Percentiles rank a stretch among this genome's conserved stretches.
Conservation (phyloP, 371 early-diverging fungal species). For the Apophysomyces ossiformis region DNA sequence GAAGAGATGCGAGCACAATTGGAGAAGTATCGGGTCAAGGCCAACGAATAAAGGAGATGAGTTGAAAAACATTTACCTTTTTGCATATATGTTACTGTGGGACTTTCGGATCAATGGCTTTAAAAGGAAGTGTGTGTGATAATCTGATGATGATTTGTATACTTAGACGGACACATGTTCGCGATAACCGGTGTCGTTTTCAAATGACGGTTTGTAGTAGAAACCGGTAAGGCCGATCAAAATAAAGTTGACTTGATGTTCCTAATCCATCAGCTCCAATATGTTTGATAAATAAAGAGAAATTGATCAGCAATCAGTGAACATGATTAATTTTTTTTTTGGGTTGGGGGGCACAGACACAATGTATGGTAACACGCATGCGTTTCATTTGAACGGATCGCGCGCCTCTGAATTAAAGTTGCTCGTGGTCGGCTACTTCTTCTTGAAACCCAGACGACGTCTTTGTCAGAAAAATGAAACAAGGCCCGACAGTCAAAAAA, state of each 20-base stretch:
- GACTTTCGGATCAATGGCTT: slow-evolving; percentile 5
- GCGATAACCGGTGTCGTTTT: not conserved
- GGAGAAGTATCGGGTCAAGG: slow-evolving; percentile 23
- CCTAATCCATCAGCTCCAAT: not conserved
- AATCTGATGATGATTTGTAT: slow-evolving; percentile 1
- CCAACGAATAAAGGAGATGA: slow-evolving; percentile 14
- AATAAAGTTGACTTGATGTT: not conserved
- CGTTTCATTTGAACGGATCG: not conserved
- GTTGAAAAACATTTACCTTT: slow-evolving; percentile 7
- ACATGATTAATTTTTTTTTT: too few relatives aligned
- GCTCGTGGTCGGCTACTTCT: slow-evolving; percentile 7
- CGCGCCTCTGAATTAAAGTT: not conserved
- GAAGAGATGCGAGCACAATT: slow-evolving; percentile 26
- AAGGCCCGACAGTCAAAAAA: not conserved
- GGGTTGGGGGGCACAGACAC: too few relatives aligned
- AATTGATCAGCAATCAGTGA: not conserved
- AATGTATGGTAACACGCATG: slow-evolving; percentile 1
- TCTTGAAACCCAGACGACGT: not conserved
- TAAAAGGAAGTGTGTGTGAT: not conserved
- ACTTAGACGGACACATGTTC: slow-evolving; percentile 11
- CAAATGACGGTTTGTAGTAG: slow-evolving; percentile 13
- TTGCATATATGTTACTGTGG: not conserved
- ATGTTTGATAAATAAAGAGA: not conserved
- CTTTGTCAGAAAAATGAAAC: slow-evolving; percentile 8
- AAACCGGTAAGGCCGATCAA: slow-evolving; percentile 12